Evolutionary conservation across 176 grass and related monocot species (phyloP).

Genomic region (Lolium rigidum): DNA sequence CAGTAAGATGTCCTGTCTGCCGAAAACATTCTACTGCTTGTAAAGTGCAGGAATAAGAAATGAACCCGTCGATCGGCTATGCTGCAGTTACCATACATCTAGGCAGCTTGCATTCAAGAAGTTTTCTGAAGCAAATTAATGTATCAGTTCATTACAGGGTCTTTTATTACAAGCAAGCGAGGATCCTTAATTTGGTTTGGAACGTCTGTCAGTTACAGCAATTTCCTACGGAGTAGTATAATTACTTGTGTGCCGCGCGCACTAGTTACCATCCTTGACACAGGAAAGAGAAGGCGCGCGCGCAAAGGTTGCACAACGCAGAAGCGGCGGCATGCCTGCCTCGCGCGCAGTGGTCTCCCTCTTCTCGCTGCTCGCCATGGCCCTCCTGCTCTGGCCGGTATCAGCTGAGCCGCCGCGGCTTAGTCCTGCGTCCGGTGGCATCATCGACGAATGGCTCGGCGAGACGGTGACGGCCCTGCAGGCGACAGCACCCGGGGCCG

Average conservation of each 20-base stretch:
- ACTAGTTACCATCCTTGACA: background rate
- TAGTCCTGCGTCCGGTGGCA: background rate
- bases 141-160: background rate
- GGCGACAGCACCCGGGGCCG: background rate
- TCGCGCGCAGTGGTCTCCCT: background rate
- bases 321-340: background rate
- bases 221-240: slow-evolving; percentile 35
- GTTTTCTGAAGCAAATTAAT: background rate
- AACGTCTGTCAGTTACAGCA: background rate
- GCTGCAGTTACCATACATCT: background rate
- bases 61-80: too few relatives aligned
- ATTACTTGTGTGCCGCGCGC: background rate
- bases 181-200: background rate
- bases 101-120: background rate
- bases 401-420: background rate
- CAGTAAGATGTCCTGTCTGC: too few relatives aligned
- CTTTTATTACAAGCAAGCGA: background rate
- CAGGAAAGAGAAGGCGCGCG: background rate
- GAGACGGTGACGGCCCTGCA: background rate
- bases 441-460: background rate
- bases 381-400: slow-evolving; percentile 35
- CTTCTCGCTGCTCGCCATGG: background rate
- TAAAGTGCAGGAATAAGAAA: too few relatives aligned
- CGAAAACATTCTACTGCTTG: too few relatives aligned
- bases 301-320: background rate